Conservation (phyloP, 2,329 filamentous ascomycete species). For the Amphichorda felina region DNA sequence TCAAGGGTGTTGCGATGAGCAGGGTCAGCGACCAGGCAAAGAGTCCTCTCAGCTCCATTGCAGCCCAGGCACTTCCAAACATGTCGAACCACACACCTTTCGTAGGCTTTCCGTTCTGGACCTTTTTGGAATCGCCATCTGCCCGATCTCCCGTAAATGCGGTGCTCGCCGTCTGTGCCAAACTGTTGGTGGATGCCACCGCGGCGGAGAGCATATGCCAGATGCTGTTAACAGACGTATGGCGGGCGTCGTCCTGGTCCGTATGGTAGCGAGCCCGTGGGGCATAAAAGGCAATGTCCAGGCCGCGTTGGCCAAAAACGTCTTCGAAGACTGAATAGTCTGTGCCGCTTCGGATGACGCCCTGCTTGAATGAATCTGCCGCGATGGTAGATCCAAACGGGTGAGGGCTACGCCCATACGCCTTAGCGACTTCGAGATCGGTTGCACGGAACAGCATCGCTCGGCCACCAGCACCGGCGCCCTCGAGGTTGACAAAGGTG, state of each 20-base stretch:
- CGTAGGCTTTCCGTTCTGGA: slow-evolving; percentile 53
- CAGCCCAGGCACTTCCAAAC: slow-evolving; percentile 66
- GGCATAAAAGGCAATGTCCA: slow-evolving; percentile 86
- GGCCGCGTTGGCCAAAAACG: slow-evolving; percentile 67
- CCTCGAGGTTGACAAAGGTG: slow-evolving; percentile 90
- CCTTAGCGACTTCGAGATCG: slow-evolving; percentile 72
- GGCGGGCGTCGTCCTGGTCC: slow-evolving; percentile 70
- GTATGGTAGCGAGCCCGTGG: slow-evolving; percentile 86
- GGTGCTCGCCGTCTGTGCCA: slow-evolving; percentile 57
- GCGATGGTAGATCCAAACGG: slow-evolving; percentile 79
- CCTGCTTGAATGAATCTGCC: slow-evolving; percentile 71
- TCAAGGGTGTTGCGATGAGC: slow-evolving; percentile 66
- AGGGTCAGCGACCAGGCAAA: slow-evolving; percentile 82
- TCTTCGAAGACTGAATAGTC: slow-evolving; percentile 80
- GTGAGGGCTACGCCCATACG: slow-evolving; percentile 58
- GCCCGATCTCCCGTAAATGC: slow-evolving; percentile 50
- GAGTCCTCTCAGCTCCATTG: slow-evolving; percentile 69
- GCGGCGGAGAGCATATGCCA: slow-evolving; percentile 95
- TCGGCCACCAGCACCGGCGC: slow-evolving; percentile 81
- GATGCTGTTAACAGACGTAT: slow-evolving; percentile 58
- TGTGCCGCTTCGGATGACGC: slow-evolving; percentile 72
- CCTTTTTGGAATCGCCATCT: slow-evolving; percentile 45
- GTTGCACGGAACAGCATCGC: slow-evolving; percentile 81
- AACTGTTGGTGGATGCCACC: slow-evolving; percentile 57
- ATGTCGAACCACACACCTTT: slow-evolving; percentile 89